phyloP scores from a whole-genome alignment of 148 eudicot genomes.

The Arbutus unedo region DNA sequence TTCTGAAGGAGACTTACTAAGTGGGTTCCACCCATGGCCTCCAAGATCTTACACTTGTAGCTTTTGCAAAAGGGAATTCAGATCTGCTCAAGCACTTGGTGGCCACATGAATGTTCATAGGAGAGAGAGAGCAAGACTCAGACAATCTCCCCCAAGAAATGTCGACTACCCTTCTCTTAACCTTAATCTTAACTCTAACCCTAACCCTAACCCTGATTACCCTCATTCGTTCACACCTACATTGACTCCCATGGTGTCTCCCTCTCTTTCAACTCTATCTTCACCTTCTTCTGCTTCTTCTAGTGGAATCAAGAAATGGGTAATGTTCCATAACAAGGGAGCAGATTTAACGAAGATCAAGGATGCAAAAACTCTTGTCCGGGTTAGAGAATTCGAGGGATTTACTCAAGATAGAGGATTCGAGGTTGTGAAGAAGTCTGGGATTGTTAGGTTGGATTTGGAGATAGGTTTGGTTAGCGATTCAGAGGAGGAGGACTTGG shows the following conservation, averaged over 20 bases:
- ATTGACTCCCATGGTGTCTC: conserved; percentile 16
- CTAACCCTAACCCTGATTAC: conserved; percentile 21
- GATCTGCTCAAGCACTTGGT: conserved; percentile 96
- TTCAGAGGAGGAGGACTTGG: conserved; percentile 47
- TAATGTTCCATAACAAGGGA: neutral
- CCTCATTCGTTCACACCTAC: conserved; percentile 10
- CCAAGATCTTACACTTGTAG: conserved; percentile 77
- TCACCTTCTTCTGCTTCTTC: conserved; percentile 20
- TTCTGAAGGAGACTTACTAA: conserved; percentile 25
- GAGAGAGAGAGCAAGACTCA: conserved; percentile 72
- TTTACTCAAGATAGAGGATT: conserved; percentile 14
- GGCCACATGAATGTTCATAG: conserved; percentile 98
- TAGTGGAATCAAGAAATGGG: conserved; percentile 24
- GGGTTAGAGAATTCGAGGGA: conserved; percentile 13
- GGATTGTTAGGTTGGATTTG: conserved; percentile 39
- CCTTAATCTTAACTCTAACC: conserved; percentile 33
- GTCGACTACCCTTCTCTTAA: conserved; percentile 24
- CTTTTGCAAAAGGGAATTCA: conserved; percentile 86
- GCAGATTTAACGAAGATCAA: conserved; percentile 10
- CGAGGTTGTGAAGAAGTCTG: conserved; percentile 24
- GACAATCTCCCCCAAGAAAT: conserved; percentile 36
- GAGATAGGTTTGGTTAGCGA: conserved; percentile 46
- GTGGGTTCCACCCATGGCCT: conserved; percentile 54
- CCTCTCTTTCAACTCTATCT: conserved; percentile 3
- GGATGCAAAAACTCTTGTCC: conserved; percentile 20